Percentiles rank a stretch among this genome's conserved stretches.
These are phyloP conservation scores for Cryptococcus sp. DNA, from an alignment of 1,284 basidiomycete genomes.

Conservation along the genomic window DNA sequence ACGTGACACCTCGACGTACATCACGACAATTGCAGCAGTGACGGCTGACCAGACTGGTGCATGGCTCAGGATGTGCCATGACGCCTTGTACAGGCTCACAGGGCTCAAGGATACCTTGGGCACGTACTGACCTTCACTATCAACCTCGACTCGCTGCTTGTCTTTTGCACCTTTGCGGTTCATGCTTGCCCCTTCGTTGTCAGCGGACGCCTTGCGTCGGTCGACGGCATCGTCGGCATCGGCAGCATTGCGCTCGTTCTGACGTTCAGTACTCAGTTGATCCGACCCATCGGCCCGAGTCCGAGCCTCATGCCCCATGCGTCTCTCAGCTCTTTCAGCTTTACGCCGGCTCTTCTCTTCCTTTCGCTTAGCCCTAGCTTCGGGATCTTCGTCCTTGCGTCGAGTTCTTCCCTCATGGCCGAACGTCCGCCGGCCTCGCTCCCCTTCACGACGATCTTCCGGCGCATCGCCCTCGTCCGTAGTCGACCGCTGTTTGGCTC, in stretches of 20 bases:
- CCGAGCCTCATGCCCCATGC: background rate
- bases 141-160: background rate
- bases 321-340: background rate
- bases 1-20: slow-evolving; percentile 18
- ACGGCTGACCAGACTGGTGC: slow-evolving; percentile 17
- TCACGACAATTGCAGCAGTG: slow-evolving; percentile 1
- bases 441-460: no score
- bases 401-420: background rate
- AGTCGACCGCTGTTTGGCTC: no score
- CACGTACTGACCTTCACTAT: background rate
- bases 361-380: background rate
- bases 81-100: background rate
- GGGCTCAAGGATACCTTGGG: background rate
- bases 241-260: no score
- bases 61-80: slow-evolving; percentile 12
- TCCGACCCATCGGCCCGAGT: no score
- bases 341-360: background rate
- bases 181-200: no score
- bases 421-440: background rate
- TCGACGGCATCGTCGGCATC: no score
- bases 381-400: background rate
- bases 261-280: no score
- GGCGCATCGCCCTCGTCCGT: no score
- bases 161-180: background rate
- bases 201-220: no score